Evolutionary conservation across 1,284 basidiomycete species (phyloP), one percentile per base, ranked within the genome.

Genomic region (Cerioporus squamosus): DNA sequence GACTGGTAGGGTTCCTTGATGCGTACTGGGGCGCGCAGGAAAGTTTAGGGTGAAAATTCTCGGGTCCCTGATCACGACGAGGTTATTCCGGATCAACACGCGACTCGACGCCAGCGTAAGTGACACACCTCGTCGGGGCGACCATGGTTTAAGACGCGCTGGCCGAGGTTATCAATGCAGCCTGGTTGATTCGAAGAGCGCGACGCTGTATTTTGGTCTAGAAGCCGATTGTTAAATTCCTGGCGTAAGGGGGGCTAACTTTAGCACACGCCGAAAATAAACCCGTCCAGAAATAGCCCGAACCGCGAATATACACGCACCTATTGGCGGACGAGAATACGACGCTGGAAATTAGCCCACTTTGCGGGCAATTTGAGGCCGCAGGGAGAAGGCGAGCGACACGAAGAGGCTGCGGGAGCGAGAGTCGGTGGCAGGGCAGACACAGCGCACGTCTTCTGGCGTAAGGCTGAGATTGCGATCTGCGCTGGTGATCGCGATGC

Each of bases 401-500:
- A 38, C 39, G 50, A 40, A n/a, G 44, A 45, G 39, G 22, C 53
- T 55, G 46, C 46, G 43, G 60, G 33, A 36, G 33, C 51, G 47
- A 31, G 18, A 26, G 38, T 23, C 48, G 54, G 46, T 52, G 44
- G 39, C 8, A n/a, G n/a, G 59, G n/a, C 44, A 24, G 59, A 46
- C 17, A 44, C 29, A 44, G 33, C 53, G 45, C 39, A 40, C 43
- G 9, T 39, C 51, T 46, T 24, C 44, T 38, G 26, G 24, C 20
- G 38, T 38, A 38, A 17, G 38, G 15, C 42, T 10, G 39, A 60
- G 61, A 63, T 63, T 48, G 23, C 29, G 52, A 63, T 63, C 61
- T 52, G 42, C 40, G 52, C 48, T 49, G 50, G 38, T 39, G 60
- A 59, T 60, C 45, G 50, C 33, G 54, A 57, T 60, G 49, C 51